phyloP scores from a whole-genome alignment of 805 yeast genomes.

The Kuraishia ogatae region DNA sequence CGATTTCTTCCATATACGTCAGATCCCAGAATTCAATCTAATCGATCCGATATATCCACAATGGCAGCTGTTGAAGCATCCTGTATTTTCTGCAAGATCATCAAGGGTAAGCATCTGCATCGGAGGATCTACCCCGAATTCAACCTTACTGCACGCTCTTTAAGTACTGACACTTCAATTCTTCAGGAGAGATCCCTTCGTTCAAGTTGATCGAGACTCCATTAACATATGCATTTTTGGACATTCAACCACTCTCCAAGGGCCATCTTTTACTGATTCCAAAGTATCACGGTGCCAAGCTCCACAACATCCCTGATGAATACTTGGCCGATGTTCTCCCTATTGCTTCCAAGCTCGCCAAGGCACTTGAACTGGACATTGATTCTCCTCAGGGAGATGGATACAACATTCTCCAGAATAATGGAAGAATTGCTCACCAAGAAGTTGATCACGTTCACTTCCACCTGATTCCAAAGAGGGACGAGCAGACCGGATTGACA shows the following conservation, averaged over 20 bases:
- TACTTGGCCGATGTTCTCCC: slow-evolving; percentile 81
- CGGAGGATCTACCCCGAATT: not conserved
- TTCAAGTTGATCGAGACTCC: slow-evolving; percentile 86
- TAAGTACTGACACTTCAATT: not conserved
- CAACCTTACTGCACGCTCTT: too few species aligned
- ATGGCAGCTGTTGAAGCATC: slow-evolving; percentile 37
- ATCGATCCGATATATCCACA: not conserved
- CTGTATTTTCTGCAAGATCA: slow-evolving; percentile 90
- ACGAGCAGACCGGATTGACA: slow-evolving; percentile 61
- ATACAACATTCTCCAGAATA: slow-evolving; percentile 86
- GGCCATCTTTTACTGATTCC: slow-evolving; percentile 92
- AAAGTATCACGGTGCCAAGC: slow-evolving; percentile 85
- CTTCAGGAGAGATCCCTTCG: slow-evolving; percentile 83
- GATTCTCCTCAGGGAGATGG: slow-evolving; percentile 64
- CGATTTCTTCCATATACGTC: not conserved
- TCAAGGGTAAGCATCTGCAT: slow-evolving; percentile 51
- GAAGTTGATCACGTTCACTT: slow-evolving; percentile 94
- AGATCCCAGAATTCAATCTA: not conserved
- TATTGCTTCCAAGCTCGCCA: slow-evolving; percentile 76
- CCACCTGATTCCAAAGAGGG: slow-evolving; percentile 89
- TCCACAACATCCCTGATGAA: slow-evolving; percentile 91
- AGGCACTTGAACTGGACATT: slow-evolving; percentile 54
- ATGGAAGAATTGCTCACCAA: slow-evolving; percentile 93
- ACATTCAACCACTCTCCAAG: slow-evolving; percentile 84
- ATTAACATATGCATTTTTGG: slow-evolving; percentile 74